Conservation (phyloP, 768 basidiomycete species). For the Macrolepiota albuminosa region DNA sequence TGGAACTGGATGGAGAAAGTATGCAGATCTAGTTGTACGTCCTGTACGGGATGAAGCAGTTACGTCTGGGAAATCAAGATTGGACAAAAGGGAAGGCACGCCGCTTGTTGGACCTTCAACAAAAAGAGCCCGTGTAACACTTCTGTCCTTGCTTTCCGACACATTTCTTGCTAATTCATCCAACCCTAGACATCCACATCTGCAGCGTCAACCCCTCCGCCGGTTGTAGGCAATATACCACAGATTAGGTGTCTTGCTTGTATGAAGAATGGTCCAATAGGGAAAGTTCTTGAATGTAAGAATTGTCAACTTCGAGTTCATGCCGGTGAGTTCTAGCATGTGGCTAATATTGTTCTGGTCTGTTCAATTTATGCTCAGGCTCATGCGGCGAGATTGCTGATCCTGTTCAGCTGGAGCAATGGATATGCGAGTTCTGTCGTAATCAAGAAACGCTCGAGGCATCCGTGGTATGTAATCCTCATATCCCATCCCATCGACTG, state of each 20-base stretch:
- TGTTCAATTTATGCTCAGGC: slow-evolving; percentile 32
- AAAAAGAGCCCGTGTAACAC: slow-evolving; percentile 41
- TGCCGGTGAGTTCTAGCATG: slow-evolving; percentile 48
- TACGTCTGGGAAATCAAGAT: slow-evolving; percentile 46
- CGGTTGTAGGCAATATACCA: slow-evolving; percentile 44
- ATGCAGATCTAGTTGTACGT: slow-evolving; percentile 81
- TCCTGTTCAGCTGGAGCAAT: slow-evolving; percentile 59
- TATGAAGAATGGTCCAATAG: slow-evolving; percentile 65
- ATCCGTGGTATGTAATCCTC: slow-evolving; percentile 54
- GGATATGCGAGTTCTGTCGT: slow-evolving; percentile 85
- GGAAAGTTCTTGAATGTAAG: slow-evolving; percentile 78
- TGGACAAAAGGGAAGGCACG: slow-evolving; percentile 62
- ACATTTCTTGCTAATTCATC: neutral
- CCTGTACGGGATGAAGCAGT: slow-evolving; percentile 64
- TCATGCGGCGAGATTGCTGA: slow-evolving; percentile 67
- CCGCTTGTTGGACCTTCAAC: slow-evolving; percentile 39
- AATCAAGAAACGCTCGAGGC: slow-evolving; percentile 81
- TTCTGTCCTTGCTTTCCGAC: neutral
- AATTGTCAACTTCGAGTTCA: slow-evolving; percentile 78
- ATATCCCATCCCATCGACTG: slow-evolving; percentile 1
- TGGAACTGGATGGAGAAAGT: slow-evolving; percentile 89
- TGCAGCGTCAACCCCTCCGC: slow-evolving; percentile 61
- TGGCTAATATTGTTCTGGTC: neutral
- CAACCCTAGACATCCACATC: slow-evolving; percentile 40
- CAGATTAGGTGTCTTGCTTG: slow-evolving; percentile 76